phyloP scores from a whole-genome alignment of 257 asterid genomes.

The Nicotiana benthamiana region DNA sequence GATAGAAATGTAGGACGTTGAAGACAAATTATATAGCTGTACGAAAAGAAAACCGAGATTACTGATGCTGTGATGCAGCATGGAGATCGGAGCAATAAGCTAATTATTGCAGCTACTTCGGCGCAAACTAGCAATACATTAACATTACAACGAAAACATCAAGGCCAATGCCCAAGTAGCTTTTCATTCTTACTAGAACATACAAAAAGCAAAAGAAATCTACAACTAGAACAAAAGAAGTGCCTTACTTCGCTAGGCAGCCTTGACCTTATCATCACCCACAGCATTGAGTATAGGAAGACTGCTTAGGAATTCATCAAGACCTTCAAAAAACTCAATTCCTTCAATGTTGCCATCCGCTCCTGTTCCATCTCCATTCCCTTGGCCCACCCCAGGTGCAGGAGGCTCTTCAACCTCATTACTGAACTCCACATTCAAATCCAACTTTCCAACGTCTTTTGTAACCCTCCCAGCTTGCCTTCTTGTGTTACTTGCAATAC shows the following conservation, averaged over 20 bases:
- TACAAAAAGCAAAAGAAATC: constrained; percentile 21
- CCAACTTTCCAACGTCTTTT: constrained; percentile 65
- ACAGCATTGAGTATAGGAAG: constrained; percentile 80
- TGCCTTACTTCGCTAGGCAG: constrained; percentile 41
- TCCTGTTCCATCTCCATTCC: constrained; percentile 52
- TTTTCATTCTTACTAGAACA: constrained; percentile 33
- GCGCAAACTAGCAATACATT: constrained; percentile 4
- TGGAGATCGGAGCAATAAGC: constrained; percentile 10
- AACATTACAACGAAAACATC: constrained; percentile 14
- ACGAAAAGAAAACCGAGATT: background rate
- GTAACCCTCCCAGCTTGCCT: constrained; percentile 69
- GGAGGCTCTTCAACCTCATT: constrained; percentile 80
- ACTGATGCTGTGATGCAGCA: background rate
- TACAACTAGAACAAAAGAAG: constrained; percentile 28
- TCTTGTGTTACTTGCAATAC: constrained; percentile 30
- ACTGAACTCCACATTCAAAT: constrained; percentile 87
- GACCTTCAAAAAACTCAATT: constrained; percentile 87
- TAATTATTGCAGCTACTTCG: background rate
- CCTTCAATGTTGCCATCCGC: constrained; percentile 86
- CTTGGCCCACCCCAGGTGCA: constrained; percentile 39
- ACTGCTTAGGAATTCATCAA: constrained; percentile 86
- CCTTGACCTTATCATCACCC: constrained; percentile 82
- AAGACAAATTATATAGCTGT: background rate
- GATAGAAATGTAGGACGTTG: background rate
- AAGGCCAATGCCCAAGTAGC: constrained; percentile 22